phyloP scores from a whole-genome alignment of 2,329 filamentous ascomycete species.

The Verticillium tricorpus region DNA sequence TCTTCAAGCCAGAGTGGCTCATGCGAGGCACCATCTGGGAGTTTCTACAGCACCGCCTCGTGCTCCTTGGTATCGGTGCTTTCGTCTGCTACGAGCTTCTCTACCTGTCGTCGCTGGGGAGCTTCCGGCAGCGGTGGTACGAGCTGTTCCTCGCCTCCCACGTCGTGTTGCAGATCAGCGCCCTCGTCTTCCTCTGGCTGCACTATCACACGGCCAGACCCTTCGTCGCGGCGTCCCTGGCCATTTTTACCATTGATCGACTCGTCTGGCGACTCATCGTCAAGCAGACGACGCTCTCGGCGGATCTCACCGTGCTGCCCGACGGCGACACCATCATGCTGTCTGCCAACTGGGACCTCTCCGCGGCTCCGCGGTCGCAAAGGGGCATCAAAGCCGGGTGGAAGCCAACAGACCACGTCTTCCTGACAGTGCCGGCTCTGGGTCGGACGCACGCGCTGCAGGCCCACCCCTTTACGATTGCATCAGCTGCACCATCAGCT shows the following conservation, averaged over 20 bases:
- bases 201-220: conserved; percentile 49
- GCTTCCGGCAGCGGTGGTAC: conserved; percentile 33
- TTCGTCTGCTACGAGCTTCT: conserved; percentile 56
- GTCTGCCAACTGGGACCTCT: conserved; percentile 31
- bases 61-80: conserved; percentile 49
- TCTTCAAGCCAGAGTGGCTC: conserved; percentile 45
- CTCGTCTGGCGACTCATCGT: conserved; percentile 51
- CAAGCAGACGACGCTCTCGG: conserved; percentile 42
- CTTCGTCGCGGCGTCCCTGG: conserved; percentile 48
- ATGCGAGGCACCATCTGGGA: conserved; percentile 29
- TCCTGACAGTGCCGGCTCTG: conserved; percentile 54
- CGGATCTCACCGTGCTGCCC: conserved; percentile 47
- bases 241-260: conserved; percentile 54
- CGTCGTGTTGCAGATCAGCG: conserved; percentile 32
- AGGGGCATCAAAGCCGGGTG: conserved; percentile 46
- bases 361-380: background rate
- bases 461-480: conserved; percentile 64
- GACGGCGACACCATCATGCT: conserved; percentile 52
- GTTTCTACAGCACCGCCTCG: conserved; percentile 47
- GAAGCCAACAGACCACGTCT: conserved; percentile 59
- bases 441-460: conserved; percentile 49
- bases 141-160: conserved; percentile 41
- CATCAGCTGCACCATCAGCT: conserved; percentile 50
- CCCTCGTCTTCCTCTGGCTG: conserved; percentile 51
- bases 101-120: conserved; percentile 56